Percentiles rank a stretch among this genome's conserved stretches.
phyloP scores from a whole-genome alignment of 2,329 filamentous ascomycete genomes.

The Ceratocystis diversiconidia region DNA sequence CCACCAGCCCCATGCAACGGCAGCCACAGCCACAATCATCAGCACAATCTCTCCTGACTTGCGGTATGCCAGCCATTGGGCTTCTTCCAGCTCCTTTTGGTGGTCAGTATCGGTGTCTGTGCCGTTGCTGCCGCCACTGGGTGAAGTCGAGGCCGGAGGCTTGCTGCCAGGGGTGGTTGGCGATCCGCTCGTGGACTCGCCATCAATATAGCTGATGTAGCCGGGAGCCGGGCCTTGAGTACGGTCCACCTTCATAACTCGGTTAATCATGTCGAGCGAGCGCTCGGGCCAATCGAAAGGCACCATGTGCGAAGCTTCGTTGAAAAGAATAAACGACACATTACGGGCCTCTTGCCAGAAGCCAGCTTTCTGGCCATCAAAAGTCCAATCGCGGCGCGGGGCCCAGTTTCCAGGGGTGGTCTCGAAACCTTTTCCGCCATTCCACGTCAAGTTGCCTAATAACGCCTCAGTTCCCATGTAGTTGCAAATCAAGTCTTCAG shows the following conservation, averaged over 20 bases:
- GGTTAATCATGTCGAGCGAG: constrained; percentile 89
- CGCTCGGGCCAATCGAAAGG: constrained; percentile 83
- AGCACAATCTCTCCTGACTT: constrained; percentile 76
- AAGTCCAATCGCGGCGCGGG: constrained; percentile 85
- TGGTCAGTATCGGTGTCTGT: constrained; percentile 45
- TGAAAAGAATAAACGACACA: constrained; percentile 86
- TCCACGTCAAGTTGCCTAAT: constrained; percentile 84
- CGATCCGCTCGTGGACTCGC: constrained; percentile 40
- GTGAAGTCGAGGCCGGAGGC: constrained; percentile 41
- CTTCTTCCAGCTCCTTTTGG: constrained; percentile 60
- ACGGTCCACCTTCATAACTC: constrained; percentile 89
- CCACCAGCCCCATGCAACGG: constrained; percentile 59
- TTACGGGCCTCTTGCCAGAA: constrained; percentile 93
- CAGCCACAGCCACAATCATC: constrained; percentile 63
- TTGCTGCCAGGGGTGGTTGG: constrained; percentile 48
- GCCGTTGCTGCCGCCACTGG: constrained; percentile 36
- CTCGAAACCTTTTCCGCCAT: constrained; percentile 83
- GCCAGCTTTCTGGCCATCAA: constrained; percentile 74
- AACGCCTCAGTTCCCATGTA: constrained; percentile 85
- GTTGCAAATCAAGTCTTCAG: constrained; percentile 93
- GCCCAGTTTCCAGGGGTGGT: constrained; percentile 75
- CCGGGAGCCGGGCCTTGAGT: constrained; percentile 64
- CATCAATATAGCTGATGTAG: constrained; percentile 54
- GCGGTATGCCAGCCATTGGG: constrained; percentile 79
- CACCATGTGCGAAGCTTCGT: constrained; percentile 96